Evolutionary conservation across 2,329 filamentous ascomycete genomes (phyloP).

Genomic region (Geosmithia flava): DNA sequence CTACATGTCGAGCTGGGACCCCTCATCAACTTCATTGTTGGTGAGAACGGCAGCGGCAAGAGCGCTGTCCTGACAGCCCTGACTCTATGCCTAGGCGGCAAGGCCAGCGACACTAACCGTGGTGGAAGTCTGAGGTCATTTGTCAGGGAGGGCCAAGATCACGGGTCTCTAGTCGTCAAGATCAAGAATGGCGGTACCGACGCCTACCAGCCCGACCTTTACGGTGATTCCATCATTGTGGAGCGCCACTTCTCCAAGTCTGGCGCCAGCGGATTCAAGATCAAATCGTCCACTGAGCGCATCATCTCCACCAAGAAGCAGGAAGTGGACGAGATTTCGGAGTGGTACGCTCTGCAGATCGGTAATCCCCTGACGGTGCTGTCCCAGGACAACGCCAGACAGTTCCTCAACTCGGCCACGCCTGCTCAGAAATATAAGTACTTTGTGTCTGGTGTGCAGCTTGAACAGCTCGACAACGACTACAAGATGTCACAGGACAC

Average conservation of each 20-base stretch:
- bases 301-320: conserved; percentile 71
- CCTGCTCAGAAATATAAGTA: conserved; percentile 88
- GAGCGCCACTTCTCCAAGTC: conserved; percentile 74
- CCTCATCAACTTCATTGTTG: conserved; percentile 94
- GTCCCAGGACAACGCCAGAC: conserved; percentile 87
- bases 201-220: conserved; percentile 72
- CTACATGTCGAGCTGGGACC: conserved; percentile 80
- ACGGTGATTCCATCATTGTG: conserved; percentile 76
- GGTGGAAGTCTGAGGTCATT: conserved; percentile 81
- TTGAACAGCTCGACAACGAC: conserved; percentile 84
- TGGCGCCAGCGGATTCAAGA: conserved; percentile 71
- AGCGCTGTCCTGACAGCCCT: conserved; percentile 90
- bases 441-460: conserved; percentile 86
- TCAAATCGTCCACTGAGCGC: conserved; percentile 61
- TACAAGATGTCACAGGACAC: conserved; percentile 75
- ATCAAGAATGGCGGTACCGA: conserved; percentile 84
- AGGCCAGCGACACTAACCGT: conserved; percentile 84
- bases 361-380: conserved; percentile 95
- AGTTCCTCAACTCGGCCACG: conserved; percentile 80
- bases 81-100: conserved; percentile 87
- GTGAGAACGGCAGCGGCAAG: conserved; percentile 95
- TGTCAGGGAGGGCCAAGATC: conserved; percentile 79
- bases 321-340: conserved; percentile 85
- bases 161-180: conserved; percentile 63
- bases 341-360: conserved; percentile 87